Percentiles rank a stretch among this genome's conserved stretches.
phyloP scores from a whole-genome alignment of 2,329 filamentous ascomycete species.

The Talaromyces albobiverticillius region DNA sequence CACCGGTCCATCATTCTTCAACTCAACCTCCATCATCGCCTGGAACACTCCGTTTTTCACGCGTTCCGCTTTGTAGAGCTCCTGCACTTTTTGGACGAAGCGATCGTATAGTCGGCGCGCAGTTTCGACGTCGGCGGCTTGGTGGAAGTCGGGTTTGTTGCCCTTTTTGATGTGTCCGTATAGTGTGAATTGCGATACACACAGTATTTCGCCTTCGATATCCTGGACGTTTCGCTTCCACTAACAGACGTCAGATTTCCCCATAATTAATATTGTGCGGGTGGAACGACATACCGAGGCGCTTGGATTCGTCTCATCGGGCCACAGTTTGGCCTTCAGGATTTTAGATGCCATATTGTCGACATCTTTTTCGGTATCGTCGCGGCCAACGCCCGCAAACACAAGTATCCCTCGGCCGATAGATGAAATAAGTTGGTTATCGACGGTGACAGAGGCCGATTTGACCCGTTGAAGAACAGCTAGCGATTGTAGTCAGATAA shows the following conservation, averaged over 20 bases:
- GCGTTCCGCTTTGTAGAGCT: conserved; percentile 66
- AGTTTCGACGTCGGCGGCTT: conserved; percentile 73
- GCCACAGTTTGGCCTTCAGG: conserved; percentile 87
- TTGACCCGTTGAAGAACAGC: conserved; percentile 69
- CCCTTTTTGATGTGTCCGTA: conserved; percentile 93
- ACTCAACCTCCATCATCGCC: conserved; percentile 96
- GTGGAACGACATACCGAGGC: not conserved
- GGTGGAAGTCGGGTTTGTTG: conserved; percentile 92
- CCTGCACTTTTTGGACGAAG: conserved; percentile 74
- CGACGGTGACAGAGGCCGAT: conserved; percentile 92
- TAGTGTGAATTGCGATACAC: conserved; percentile 95
- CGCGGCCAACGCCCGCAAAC: conserved; percentile 84
- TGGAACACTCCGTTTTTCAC: conserved; percentile 97
- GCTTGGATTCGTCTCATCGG: conserved; percentile 65
- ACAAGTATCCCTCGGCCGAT: conserved; percentile 89
- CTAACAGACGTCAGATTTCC: conserved; percentile 40
- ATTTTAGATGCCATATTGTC: conserved; percentile 81
- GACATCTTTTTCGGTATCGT: conserved; percentile 85
- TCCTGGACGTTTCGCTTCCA: conserved; percentile 92
- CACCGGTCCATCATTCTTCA: conserved; percentile 82
- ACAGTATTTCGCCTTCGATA: conserved; percentile 88
- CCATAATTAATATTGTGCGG: not conserved
- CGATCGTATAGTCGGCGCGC: conserved; percentile 79
- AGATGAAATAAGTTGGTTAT: conserved; percentile 82
- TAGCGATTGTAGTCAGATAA: not conserved